Conservation (phyloP, 2,329 filamentous ascomycete genomes). For the Samsoniella hepiali region DNA sequence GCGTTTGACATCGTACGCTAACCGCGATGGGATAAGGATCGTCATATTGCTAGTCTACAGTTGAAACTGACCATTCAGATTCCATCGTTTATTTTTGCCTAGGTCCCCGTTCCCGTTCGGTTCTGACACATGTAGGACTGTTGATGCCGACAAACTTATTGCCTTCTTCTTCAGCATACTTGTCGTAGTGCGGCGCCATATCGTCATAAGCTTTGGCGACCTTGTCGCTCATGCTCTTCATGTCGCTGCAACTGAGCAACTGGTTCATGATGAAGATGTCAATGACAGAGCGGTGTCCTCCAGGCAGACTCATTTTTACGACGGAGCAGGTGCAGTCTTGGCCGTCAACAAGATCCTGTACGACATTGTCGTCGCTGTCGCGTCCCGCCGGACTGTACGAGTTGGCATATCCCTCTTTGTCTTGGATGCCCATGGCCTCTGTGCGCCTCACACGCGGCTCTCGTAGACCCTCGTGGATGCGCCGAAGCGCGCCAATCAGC, state of each 20-base stretch:
- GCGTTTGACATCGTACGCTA: not conserved
- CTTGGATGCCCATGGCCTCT: not conserved
- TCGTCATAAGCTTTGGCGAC: not conserved
- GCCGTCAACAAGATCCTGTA: not conserved
- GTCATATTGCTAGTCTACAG: not conserved
- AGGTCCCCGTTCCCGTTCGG: too few relatives aligned
- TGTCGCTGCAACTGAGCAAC: not conserved
- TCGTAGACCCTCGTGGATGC: not conserved
- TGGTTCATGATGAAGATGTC: not conserved
- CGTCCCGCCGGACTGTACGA: not conserved
- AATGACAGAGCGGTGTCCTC: not conserved
- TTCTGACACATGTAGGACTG: too few relatives aligned
- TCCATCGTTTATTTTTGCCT: not conserved
- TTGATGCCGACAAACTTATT: not conserved
- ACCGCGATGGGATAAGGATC: not conserved
- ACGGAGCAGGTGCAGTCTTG: not conserved
- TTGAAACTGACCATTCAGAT: not conserved
- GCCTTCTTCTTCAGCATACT: not conserved
- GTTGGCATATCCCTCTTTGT: not conserved
- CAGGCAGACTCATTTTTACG: not conserved
- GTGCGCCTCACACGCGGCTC: not conserved
- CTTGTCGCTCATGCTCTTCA: not conserved
- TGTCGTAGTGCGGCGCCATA: not conserved
- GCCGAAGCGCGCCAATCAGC: not conserved
- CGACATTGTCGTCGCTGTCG: not conserved